Evolutionary conservation across 441 rosid species (phyloP).

Genomic region (Populus hybrid): DNA sequence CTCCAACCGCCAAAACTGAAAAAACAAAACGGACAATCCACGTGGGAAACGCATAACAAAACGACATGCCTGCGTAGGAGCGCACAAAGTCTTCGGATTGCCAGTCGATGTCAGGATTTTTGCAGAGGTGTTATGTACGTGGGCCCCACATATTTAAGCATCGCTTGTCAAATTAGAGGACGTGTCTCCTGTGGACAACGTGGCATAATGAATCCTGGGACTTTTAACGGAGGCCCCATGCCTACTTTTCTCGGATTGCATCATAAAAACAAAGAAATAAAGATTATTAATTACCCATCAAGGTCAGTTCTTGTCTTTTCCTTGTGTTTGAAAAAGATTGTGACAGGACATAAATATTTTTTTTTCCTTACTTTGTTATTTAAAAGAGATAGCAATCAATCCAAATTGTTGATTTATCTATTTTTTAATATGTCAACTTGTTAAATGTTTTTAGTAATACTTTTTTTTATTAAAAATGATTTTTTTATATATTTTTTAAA

Average conservation of each 20-base stretch:
- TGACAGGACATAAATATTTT: not conserved
- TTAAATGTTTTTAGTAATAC: too few species aligned
- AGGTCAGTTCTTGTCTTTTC: conserved; percentile 2
- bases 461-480: too few species aligned
- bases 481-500: too few species aligned
- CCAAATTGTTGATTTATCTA: not conserved
- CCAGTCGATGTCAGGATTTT: not conserved
- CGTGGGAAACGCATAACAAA: conserved; percentile 18
- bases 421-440: not conserved
- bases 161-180: not conserved
- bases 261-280: not conserved
- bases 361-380: not conserved
- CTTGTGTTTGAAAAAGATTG: not conserved
- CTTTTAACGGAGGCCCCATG: not conserved
- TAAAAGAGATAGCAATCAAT: not conserved
- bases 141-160: not conserved
- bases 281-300: not conserved
- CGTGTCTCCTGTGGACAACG: not conserved
- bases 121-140: not conserved
- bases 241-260: conserved; percentile 12
- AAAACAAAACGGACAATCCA: conserved; percentile 12
- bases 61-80: conserved; percentile 7
- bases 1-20: conserved; percentile 20
- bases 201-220: not conserved
- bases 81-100: not conserved